Base-by-base conservation (phyloP, 2,329 filamentous ascomycete species). In the Akanthomyces lecanii region DNA sequence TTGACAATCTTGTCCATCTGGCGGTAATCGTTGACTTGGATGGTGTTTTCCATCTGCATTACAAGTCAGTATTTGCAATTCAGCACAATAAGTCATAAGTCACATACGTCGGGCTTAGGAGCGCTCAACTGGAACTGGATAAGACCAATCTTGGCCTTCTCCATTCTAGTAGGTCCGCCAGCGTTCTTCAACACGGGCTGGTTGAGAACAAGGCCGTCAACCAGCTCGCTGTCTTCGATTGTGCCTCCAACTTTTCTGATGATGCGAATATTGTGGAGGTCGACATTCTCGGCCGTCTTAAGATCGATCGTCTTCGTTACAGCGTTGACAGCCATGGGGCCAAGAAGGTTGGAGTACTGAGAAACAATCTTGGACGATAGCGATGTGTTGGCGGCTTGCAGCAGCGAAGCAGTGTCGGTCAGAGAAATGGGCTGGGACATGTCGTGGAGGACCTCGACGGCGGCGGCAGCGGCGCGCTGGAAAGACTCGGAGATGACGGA, bases 1-100 rank as follows among this genome's bases (percentile, higher is more conserved):
- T 99, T 99, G 70, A 99, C 86, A 69, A 99, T 99, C 85, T 98
- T 99, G 83, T 99, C 95, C 95, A 99, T 99, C 77, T 99, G 95
- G 73, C 95, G 87, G 84, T 99, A 99, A 81, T 99, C 95, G 78
- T 99, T 99, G 73, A 99, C 95, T 38, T 96, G 89, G 67, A 99
- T 98, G 73, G 96, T 95, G 80, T 99, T 99, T 82, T 99, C 95
- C 95, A 99, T 99, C 87, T 92, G 69, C 55, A 64, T 18, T 40
- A 3, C 62, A 66, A 74, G 71, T 62, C 61, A 30, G 38, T 60
- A 47, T 25, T 6, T 30, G 18, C 53, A 62, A 56, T 42, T 44
- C 62, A n/a, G 21, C 45, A 23, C 6, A 8, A 11, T 25, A 16
- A 18, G n/a, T 7, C 7, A 6, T 33, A 14, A 4, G 8, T 10